Evolutionary conservation across 441 rosid species (phyloP).

Genomic region (Geranium incanum): DNA sequence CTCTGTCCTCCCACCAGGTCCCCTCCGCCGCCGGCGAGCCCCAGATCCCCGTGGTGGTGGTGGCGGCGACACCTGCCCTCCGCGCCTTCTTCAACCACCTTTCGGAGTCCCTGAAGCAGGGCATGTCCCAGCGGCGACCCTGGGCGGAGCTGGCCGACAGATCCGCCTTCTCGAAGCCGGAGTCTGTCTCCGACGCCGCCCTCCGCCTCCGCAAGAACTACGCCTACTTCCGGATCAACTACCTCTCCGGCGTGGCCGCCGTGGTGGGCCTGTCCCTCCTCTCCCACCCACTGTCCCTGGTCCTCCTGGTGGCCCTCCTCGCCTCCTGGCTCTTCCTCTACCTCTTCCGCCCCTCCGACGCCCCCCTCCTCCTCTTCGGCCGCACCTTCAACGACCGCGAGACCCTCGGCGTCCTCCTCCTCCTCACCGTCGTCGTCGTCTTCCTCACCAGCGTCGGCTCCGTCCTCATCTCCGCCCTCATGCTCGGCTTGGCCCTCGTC

Average conservation of each 20-base stretch:
- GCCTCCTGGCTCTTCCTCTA: constrained; percentile 11
- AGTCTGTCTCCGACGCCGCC: constrained; percentile 16
- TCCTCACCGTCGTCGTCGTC: constrained; percentile 10
- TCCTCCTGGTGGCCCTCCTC: constrained; percentile 12
- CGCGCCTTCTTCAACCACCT: constrained; percentile 8
- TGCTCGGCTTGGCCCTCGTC: constrained; percentile 12
- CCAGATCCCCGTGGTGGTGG: not conserved
- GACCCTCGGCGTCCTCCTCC: constrained; percentile 12
- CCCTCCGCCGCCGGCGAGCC: constrained; percentile 1
- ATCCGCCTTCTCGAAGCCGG: constrained; percentile 18
- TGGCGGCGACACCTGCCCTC: not conserved
- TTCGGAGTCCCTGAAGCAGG: not conserved
- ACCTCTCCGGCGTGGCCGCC: constrained; percentile 7
- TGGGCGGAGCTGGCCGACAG: constrained; percentile 17
- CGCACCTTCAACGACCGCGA: constrained; percentile 15
- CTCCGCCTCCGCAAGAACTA: constrained; percentile 15
- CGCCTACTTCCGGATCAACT: constrained; percentile 15
- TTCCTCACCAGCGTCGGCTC: constrained; percentile 16
- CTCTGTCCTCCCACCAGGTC: constrained; percentile 4
- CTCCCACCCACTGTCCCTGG: constrained; percentile 2
- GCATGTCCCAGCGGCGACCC: constrained; percentile 15
- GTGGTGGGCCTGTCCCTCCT: constrained; percentile 6
- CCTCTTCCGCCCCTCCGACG: constrained; percentile 8
- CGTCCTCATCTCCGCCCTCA: constrained; percentile 10
- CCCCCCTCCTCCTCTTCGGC: constrained; percentile 15